Evolutionary conservation across 805 yeast species (phyloP).

Genomic region (Torulaspora maleeae): DNA sequence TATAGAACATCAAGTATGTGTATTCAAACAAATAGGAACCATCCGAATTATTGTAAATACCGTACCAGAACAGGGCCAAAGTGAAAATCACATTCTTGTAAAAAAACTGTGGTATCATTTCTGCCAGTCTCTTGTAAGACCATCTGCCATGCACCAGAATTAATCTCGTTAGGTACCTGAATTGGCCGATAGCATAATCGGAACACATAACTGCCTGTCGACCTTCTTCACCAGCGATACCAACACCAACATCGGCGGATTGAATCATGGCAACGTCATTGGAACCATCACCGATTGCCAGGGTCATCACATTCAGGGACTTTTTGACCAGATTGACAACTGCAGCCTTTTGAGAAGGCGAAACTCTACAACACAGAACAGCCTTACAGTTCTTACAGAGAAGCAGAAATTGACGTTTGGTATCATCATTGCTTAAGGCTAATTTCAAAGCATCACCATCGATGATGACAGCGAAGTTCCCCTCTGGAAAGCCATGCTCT

Average conservation of each 20-base stretch:
- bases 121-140: conserved; percentile 77
- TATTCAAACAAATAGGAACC: conserved; percentile 76
- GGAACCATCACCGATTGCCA: conserved; percentile 86
- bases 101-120: conserved; percentile 79
- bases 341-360: conserved; percentile 84
- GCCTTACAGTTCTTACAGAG: conserved; percentile 77
- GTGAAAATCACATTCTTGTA: conserved; percentile 75
- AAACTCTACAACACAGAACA: conserved; percentile 81
- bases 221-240: conserved; percentile 91
- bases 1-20: conserved; percentile 75
- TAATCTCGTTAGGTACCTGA: conserved; percentile 62
- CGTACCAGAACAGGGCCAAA: conserved; percentile 73
- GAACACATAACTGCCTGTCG: conserved; percentile 86
- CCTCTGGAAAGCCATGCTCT: conserved; percentile 63
- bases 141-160: conserved; percentile 79
- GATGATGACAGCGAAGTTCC: conserved; percentile 63
- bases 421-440: conserved; percentile 43
- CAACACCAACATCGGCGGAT: conserved; percentile 82
- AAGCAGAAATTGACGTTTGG: conserved; percentile 56
- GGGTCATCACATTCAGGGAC: conserved; percentile 71
- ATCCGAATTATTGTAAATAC: conserved; percentile 68
- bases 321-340: conserved; percentile 76
- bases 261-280: conserved; percentile 91
- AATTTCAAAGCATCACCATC: conserved; percentile 75
- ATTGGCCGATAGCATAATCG: conserved; percentile 82